Percentiles rank a stretch among this genome's conserved stretches.
Evolutionary conservation across 2,329 filamentous ascomycete species (phyloP).

Genomic region (Clathrospora elynae): DNA sequence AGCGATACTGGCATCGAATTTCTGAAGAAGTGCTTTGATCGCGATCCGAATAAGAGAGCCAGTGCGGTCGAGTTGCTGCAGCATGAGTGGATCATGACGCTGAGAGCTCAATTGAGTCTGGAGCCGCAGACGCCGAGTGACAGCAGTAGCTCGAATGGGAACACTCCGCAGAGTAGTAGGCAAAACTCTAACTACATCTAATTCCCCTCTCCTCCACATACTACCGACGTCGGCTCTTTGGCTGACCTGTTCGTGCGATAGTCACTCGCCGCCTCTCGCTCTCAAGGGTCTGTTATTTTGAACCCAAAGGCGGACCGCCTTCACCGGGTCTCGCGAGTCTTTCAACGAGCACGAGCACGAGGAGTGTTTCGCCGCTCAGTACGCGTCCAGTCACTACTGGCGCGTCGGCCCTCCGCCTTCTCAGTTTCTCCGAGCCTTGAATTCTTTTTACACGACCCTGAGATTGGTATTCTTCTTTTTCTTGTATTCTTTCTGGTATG

Average conservation of each 20-base stretch:
- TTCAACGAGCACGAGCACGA: too few species aligned
- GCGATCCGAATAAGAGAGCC: conserved; percentile 77
- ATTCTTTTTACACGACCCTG: conserved; percentile 1
- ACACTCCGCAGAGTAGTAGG: conserved; percentile 27
- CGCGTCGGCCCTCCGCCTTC: conserved; percentile 2
- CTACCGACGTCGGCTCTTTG: background rate
- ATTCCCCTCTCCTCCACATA: background rate
- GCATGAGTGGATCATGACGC: conserved; percentile 79
- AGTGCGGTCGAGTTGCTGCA: conserved; percentile 88
- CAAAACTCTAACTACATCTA: conserved; percentile 46
- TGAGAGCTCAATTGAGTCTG: conserved; percentile 53
- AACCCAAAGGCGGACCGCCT: background rate
- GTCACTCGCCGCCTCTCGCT: conserved; percentile 11
- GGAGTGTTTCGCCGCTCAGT: background rate
- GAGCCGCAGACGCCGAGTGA: conserved; percentile 54
- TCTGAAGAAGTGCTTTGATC: conserved; percentile 80
- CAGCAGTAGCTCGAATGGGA: conserved; percentile 23
- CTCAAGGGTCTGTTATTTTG: background rate
- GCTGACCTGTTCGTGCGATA: conserved; percentile 15
- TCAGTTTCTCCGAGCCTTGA: conserved; percentile 22
- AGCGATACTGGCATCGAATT: conserved; percentile 87
- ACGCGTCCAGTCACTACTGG: conserved; percentile 2
- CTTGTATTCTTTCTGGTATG: conserved; percentile 6
- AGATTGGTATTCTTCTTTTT: conserved; percentile 4
- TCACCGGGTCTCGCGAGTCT: background rate